Percentiles rank a stretch among this genome's conserved stretches.
Conservation (phyloP, 2,329 filamentous ascomycete species). For the Cladosporium velox region DNA sequence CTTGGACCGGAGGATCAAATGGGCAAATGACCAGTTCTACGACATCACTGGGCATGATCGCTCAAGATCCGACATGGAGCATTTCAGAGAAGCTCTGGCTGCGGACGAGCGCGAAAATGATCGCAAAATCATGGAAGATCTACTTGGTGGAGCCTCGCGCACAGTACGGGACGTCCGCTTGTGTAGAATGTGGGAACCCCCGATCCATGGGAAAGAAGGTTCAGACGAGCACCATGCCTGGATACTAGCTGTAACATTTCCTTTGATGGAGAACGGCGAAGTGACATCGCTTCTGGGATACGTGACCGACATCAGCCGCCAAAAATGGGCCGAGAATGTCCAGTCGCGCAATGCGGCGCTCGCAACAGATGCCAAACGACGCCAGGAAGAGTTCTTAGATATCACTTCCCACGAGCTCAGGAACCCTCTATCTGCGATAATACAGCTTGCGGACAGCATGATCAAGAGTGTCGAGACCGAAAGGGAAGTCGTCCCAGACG, state of each 20-base stretch:
- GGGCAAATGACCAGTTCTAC: conserved; percentile 41
- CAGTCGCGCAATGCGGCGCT: conserved; percentile 24
- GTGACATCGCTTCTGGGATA: conserved; percentile 28
- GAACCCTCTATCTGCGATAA: conserved; percentile 47
- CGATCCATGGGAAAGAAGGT: conserved; percentile 4
- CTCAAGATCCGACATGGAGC: conserved; percentile 17
- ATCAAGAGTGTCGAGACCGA: conserved; percentile 20
- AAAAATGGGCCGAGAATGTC: conserved; percentile 35
- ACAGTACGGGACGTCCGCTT: conserved; percentile 24
- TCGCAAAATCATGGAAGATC: not conserved
- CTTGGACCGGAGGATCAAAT: conserved; percentile 38
- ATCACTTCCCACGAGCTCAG: conserved; percentile 45
- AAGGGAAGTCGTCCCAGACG: not conserved
- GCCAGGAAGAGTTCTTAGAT: conserved; percentile 37
- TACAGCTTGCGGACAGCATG: conserved; percentile 47
- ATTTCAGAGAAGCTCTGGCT: conserved; percentile 10
- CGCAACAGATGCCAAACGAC: conserved; percentile 30
- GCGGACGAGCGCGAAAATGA: conserved; percentile 16
- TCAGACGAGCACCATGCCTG: conserved; percentile 18
- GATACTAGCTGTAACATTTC: conserved; percentile 26
- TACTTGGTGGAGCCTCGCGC: conserved; percentile 19
- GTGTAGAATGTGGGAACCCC: conserved; percentile 24
- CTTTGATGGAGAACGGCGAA: conserved; percentile 25
- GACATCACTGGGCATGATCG: conserved; percentile 28
- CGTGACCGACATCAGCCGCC: conserved; percentile 33